These are phyloP conservation scores for Cercis canadensis DNA, from an alignment of 306 rosid genomes.

Conservation along the genomic window DNA sequence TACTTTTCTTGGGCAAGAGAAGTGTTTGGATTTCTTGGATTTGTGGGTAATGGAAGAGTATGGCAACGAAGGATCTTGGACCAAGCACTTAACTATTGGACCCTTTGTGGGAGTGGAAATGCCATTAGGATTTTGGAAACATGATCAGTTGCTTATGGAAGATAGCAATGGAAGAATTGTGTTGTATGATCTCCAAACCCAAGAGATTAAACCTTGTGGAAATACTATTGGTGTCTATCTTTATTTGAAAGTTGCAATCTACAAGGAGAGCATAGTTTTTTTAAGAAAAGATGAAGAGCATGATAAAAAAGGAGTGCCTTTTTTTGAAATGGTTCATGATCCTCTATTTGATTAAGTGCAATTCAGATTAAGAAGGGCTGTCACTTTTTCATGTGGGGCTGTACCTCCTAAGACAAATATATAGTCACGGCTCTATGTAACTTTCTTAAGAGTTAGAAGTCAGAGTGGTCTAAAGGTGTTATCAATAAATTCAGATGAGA, in stretches of 20 bases:
- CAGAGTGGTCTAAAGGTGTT: too few species aligned
- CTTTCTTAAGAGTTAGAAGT: too few species aligned
- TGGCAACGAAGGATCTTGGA: conserved; percentile 13
- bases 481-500: too few species aligned
- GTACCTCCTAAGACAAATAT: too few species aligned
- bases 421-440: too few species aligned
- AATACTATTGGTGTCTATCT: neutral
- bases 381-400: too few species aligned
- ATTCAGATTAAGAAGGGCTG: too few species aligned
- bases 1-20: neutral
- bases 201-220: neutral
- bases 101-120: neutral
- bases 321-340: neutral
- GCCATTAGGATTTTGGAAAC: neutral
- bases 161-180: neutral
- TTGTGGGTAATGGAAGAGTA: conserved; percentile 27
- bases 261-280: neutral
- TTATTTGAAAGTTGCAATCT: neutral
- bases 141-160: neutral
- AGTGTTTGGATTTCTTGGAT: neutral
- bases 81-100: neutral
- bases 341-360: too few species aligned
- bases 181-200: neutral
- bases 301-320: too few species aligned
- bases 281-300: neutral